Percentiles rank a stretch among this genome's conserved stretches.
These are phyloP conservation scores for Calvatia gigantea DNA, from an alignment of 768 basidiomycete species.

Conservation along the genomic window DNA sequence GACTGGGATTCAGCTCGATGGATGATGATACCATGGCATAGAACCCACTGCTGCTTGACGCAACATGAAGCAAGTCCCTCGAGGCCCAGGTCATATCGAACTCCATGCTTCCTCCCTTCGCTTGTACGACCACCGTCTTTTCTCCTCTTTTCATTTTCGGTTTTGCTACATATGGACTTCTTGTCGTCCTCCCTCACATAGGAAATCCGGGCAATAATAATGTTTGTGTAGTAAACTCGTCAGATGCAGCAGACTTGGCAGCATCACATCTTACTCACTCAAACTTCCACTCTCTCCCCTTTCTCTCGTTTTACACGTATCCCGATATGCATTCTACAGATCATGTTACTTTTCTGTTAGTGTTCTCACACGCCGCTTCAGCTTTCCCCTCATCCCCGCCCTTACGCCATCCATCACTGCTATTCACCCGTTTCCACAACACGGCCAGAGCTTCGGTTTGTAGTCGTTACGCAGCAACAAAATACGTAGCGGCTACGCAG, in stretches of 20 bases:
- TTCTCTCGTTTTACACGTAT: not conserved
- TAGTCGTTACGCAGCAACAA: no score
- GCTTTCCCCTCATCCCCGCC: no score
- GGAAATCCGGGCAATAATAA: constrained; percentile 1
- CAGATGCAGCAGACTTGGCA: no score
- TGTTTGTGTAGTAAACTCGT: not conserved
- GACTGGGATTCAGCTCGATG: constrained; percentile 36
- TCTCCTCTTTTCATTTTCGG: constrained; percentile 5
- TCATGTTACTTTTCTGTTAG: no score
- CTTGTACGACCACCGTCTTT: not conserved
- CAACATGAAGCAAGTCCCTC: not conserved
- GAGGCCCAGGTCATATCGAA: not conserved
- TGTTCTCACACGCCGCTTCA: no score
- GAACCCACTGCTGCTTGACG: constrained; percentile 5
- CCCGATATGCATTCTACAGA: not conserved
- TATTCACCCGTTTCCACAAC: no score
- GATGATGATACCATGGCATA: constrained; percentile 38
- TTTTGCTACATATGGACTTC: not conserved
- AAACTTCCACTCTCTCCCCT: not conserved
- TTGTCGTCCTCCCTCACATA: not conserved
- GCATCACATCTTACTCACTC: not conserved
- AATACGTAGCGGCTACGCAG: no score
- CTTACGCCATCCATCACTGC: no score
- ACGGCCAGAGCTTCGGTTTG: no score
- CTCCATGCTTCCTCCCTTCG: not conserved